Conservation (phyloP, 306 rosid genomes). For the Prunus mongolica region DNA sequence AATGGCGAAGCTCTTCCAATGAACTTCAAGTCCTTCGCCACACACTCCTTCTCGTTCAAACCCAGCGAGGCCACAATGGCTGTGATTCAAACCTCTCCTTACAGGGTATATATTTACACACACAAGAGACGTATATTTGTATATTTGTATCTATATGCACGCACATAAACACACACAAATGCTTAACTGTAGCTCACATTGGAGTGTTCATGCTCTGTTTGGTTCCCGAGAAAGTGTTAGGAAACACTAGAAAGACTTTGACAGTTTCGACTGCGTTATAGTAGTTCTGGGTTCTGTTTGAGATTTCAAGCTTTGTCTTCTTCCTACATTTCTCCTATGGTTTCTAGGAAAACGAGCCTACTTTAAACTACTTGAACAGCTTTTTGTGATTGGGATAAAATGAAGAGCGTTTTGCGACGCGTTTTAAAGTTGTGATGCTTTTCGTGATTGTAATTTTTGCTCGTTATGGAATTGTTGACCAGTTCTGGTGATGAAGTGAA, state of each 20-base stretch:
- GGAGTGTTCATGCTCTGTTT: conserved; percentile 2
- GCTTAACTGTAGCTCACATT: not conserved
- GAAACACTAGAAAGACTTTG: not conserved
- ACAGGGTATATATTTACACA: conserved; percentile 35
- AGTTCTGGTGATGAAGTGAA: conserved; percentile 5
- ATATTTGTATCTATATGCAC: not conserved
- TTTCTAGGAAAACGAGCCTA: not conserved
- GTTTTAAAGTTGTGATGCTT: not conserved
- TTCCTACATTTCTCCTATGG: not conserved
- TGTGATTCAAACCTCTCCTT: conserved; percentile 50
- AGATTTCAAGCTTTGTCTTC: not conserved
- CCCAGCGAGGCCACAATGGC: conserved; percentile 48
- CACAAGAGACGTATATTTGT: not conserved
- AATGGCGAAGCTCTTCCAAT: conserved; percentile 32
- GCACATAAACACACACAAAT: not conserved
- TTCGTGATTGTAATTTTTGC: not conserved
- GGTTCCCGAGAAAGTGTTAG: conserved; percentile 6
- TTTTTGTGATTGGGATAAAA: not conserved
- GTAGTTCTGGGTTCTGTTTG: not conserved
- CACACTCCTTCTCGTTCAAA: conserved; percentile 40
- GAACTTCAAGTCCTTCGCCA: conserved; percentile 48
- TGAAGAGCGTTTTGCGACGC: not conserved
- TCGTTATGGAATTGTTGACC: not conserved
- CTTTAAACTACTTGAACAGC: not conserved
- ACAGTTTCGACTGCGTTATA: not conserved